Evolutionary conservation across 1,284 basidiomycete species (phyloP), one percentile per base, ranked within the genome.

Genomic region (Prillingera fragicola): DNA sequence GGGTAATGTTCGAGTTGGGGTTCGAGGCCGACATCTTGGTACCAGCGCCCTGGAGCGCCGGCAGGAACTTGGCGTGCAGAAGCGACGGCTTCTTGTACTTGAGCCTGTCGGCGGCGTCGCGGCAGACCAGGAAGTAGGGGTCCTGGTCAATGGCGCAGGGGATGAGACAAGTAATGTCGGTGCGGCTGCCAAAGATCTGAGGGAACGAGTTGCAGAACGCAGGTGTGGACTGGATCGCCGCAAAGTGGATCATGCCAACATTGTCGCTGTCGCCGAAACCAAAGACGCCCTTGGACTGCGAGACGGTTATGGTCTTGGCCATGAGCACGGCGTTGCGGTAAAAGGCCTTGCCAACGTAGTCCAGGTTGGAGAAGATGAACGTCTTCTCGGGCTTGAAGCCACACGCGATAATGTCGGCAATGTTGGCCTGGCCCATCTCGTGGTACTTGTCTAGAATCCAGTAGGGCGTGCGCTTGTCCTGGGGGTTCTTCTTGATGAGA

Each of bases 141-240:
- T 78, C 77, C 58, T 99, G 95, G 71, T 99, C 95, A 64, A 99
- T 98, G 13, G 95, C 95, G 65, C 94, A 98, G 3, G 95, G 95
- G 60, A 98, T 98, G 32, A 99, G 77, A 63, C 83, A 87, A 1
- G 94, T 92, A 39, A 97, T 81, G 70, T 91, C 86, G 49, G 82
- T 80, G 41, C 76, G 76, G 9, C 80, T 77, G 52, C 92, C 92
- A 63, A 92, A 99, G 62, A 99, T 98, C 57, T 98, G 89, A 9
- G 95, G 94, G 77, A 98, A 98, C 19, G 92, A 96, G 73, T 91
- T 96, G 59, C 88, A 92, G 77, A 99, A 98, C 15, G 91, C 87
- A 0, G 95, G 92, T 2, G 92, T 84, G 10, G 94, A 90, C 73
- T 99, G 95, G 55, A 99, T 82, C n/a, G 95, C 80, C 28, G 87